Evolutionary conservation across 2,329 filamentous ascomycete genomes (phyloP).

Genomic region (Rhexocercosporidium sp.): DNA sequence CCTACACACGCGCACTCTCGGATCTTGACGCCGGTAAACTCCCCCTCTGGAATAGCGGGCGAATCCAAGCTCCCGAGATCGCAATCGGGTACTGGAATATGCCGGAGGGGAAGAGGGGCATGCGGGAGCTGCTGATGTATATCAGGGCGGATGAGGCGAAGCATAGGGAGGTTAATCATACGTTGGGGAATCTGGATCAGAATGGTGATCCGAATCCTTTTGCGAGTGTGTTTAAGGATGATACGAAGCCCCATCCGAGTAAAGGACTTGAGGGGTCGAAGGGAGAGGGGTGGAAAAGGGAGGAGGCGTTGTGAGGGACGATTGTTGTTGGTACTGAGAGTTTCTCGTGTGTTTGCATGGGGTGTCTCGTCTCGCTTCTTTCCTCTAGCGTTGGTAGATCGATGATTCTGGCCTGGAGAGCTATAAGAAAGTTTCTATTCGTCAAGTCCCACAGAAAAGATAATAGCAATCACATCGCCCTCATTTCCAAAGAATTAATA

Average conservation of each 20-base stretch:
- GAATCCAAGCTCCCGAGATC: slow-evolving; percentile 82
- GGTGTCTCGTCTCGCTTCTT: neutral
- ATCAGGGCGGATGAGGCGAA: slow-evolving; percentile 89
- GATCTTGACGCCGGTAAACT: slow-evolving; percentile 84
- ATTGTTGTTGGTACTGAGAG: neutral
- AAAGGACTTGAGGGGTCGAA: slow-evolving; percentile 51
- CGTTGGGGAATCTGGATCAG: slow-evolving; percentile 86
- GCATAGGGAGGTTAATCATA: slow-evolving; percentile 94
- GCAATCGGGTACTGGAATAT: slow-evolving; percentile 94
- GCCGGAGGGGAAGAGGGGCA: slow-evolving; percentile 79
- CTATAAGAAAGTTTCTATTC: too few species aligned
- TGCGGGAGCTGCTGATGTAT: slow-evolving; percentile 87
- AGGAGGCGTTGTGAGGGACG: slow-evolving; percentile 3
- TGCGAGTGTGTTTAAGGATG: slow-evolving; percentile 78
- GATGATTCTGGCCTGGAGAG: too few species aligned
- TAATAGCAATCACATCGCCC: too few species aligned
- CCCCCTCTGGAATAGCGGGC: slow-evolving; percentile 68
- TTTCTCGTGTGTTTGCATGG: neutral
- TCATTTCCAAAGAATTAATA: too few species aligned
- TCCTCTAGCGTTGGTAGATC: too few species aligned
- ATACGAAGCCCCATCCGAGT: slow-evolving; percentile 68
- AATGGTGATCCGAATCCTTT: slow-evolving; percentile 91
- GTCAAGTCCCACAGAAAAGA: too few species aligned
- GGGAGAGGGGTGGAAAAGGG: neutral
- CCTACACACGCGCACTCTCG: slow-evolving; percentile 86